Percentiles rank a stretch among this genome's conserved stretches.
Conservation (phyloP, 2,329 filamentous ascomycete genomes). For the Nemania sp. region DNA sequence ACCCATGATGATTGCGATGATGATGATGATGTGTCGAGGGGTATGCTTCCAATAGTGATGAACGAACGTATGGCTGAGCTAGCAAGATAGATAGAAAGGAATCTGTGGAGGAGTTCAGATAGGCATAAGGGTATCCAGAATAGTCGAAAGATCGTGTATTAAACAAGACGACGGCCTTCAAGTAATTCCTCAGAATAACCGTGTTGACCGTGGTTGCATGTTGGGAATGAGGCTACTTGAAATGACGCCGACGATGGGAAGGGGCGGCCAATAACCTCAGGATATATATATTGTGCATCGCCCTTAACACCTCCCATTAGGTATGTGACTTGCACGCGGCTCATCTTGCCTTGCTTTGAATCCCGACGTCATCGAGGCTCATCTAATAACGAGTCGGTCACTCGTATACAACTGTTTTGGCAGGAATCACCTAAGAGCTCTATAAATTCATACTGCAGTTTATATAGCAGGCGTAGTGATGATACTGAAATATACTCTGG, state of each 20-base stretch:
- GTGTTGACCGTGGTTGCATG: not conserved
- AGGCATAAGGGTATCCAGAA: not conserved
- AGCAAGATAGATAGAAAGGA: not conserved
- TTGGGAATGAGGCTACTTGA: no score
- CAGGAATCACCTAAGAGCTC: no score
- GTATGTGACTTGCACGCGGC: not conserved
- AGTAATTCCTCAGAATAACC: not conserved
- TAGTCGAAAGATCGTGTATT: not conserved
- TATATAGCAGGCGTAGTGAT: no score
- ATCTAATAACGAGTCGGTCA: no score
- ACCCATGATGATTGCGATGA: constrained; percentile 17
- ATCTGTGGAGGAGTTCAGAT: not conserved
- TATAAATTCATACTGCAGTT: no score
- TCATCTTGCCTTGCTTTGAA: not conserved
- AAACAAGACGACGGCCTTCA: not conserved
- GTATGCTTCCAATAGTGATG: not conserved
- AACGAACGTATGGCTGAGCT: not conserved
- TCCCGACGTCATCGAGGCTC: not conserved
- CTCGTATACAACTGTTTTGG: no score
- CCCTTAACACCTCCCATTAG: not conserved
- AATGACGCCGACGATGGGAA: no score
- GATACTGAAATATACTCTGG: no score
- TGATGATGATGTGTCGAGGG: not conserved
- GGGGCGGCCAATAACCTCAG: not conserved
- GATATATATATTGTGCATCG: not conserved